phyloP scores from a whole-genome alignment of 108 stramenopile species.

The Cylindrotheca closterium region DNA sequence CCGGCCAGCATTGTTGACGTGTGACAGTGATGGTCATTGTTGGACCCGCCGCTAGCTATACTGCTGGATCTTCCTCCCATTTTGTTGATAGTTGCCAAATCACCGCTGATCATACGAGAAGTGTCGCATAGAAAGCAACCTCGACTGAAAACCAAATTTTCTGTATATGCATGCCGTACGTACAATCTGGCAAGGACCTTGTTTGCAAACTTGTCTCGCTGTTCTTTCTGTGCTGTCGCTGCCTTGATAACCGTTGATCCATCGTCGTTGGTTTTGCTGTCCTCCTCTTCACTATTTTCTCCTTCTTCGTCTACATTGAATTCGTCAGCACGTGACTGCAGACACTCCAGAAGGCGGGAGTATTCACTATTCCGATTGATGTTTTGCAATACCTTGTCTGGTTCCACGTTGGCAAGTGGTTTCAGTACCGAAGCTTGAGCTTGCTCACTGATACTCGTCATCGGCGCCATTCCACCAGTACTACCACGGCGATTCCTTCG shows the following conservation, averaged over 20 bases:
- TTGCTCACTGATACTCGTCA: slow-evolving; percentile 4
- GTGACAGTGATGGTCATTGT: slow-evolving; percentile 29
- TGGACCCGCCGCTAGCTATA: slow-evolving; percentile 4
- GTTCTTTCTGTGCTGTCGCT: slow-evolving; percentile 4
- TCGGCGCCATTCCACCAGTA: slow-evolving; percentile 12
- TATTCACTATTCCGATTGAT: slow-evolving; percentile 26
- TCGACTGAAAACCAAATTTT: slow-evolving; percentile 60
- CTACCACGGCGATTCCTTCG: slow-evolving; percentile 16
- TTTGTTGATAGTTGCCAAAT: slow-evolving; percentile 27
- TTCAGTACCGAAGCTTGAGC: slow-evolving; percentile 7
- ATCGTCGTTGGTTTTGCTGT: background rate
- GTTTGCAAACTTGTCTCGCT: slow-evolving; percentile 60
- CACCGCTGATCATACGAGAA: slow-evolving; percentile 67
- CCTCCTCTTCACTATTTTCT: slow-evolving; percentile 8
- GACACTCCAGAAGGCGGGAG: slow-evolving; percentile 21
- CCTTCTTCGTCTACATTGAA: slow-evolving; percentile 23
- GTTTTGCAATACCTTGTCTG: slow-evolving; percentile 24
- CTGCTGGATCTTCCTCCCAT: slow-evolving; percentile 9
- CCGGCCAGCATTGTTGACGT: slow-evolving; percentile 65
- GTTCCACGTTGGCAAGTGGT: background rate
- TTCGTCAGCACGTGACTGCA: slow-evolving; percentile 41
- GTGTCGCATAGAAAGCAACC: slow-evolving; percentile 67
- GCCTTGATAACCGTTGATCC: too few species aligned
- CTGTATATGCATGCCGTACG: slow-evolving; percentile 56
- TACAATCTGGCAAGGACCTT: slow-evolving; percentile 68